These are phyloP conservation scores for Alternaria sp. DNA, from an alignment of 2,329 filamentous ascomycete species.

Conservation along the genomic window DNA sequence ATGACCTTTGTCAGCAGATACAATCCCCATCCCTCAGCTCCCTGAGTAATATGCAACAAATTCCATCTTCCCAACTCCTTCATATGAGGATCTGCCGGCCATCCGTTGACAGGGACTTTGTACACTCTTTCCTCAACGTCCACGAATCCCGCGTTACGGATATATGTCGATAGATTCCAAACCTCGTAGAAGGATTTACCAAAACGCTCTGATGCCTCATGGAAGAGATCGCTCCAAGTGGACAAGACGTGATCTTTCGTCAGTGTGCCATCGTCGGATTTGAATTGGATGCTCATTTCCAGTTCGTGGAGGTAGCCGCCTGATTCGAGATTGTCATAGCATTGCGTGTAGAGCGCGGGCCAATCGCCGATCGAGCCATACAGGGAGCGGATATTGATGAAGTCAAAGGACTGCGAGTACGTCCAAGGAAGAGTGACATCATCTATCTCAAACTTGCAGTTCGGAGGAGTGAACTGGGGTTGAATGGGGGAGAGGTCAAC, in stretches of 20 bases:
- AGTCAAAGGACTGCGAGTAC: constrained; percentile 46
- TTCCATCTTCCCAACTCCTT: constrained; percentile 49
- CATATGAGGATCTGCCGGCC: constrained; percentile 40
- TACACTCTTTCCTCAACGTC: constrained; percentile 40
- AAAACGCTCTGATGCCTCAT: constrained; percentile 33
- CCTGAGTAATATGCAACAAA: constrained; percentile 38
- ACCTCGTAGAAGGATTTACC: constrained; percentile 41
- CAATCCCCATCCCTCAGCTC: constrained; percentile 41
- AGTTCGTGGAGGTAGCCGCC: constrained; percentile 54
- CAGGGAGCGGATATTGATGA: constrained; percentile 56
- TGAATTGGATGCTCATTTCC: constrained; percentile 54
- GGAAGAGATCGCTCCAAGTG: constrained; percentile 39
- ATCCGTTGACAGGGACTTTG: constrained; percentile 42
- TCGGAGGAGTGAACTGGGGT: constrained; percentile 55
- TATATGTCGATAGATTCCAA: constrained; percentile 36
- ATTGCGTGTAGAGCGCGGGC: constrained; percentile 49
- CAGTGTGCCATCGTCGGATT: constrained; percentile 51
- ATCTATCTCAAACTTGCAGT: constrained; percentile 58
- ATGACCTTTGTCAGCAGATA: constrained; percentile 40
- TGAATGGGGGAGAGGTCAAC: constrained; percentile 60
- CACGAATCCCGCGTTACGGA: constrained; percentile 37
- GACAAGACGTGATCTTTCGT: constrained; percentile 39
- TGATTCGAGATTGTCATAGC: constrained; percentile 39
- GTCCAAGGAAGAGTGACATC: constrained; percentile 54
- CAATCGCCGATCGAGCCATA: constrained; percentile 56